phyloP scores from a whole-genome alignment of 2,329 filamentous ascomycete genomes.

The Hypoxylon rubiginosum region DNA sequence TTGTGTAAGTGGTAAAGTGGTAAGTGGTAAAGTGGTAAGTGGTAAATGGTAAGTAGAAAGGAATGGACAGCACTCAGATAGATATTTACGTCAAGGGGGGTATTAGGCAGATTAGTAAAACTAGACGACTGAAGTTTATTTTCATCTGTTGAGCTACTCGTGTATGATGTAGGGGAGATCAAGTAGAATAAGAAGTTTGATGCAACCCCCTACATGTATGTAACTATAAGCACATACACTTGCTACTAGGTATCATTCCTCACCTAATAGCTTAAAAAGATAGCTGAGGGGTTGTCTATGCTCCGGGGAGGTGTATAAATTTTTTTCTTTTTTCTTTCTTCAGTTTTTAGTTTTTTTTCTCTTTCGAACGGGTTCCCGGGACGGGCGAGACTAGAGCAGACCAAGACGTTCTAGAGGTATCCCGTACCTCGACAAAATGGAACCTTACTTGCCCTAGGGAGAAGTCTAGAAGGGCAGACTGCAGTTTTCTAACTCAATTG shows the following conservation, averaged over 20 bases:
- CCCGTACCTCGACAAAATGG: slow-evolving; percentile 17
- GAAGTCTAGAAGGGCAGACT: slow-evolving; percentile 40
- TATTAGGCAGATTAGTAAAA: not conserved
- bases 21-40: too few relatives aligned
- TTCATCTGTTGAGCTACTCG: not conserved
- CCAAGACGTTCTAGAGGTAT: slow-evolving; percentile 14
- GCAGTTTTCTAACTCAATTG: slow-evolving; percentile 28
- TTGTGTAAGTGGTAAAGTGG: not conserved
- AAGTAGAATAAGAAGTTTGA: too few relatives aligned
- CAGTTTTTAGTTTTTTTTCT: too few relatives aligned
- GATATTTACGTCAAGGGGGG: not conserved
- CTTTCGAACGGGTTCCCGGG: too few relatives aligned
- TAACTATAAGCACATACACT: too few relatives aligned
- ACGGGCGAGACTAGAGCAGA: slow-evolving; percentile 23
- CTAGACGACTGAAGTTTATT: not conserved
- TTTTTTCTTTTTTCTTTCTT: slow-evolving; percentile 1
- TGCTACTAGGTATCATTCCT: too few relatives aligned
- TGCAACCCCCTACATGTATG: not conserved
- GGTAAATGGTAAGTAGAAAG: too few relatives aligned
- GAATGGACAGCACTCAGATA: not conserved
- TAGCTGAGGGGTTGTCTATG: not conserved
- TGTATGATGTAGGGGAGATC: too few relatives aligned
- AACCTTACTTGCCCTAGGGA: slow-evolving; percentile 30
- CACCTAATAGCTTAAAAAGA: slow-evolving; percentile 32
- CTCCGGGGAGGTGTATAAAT: slow-evolving; percentile 6